phyloP scores from a whole-genome alignment of 139 green algal genomes.

The Chlorella vulgaris region DNA sequence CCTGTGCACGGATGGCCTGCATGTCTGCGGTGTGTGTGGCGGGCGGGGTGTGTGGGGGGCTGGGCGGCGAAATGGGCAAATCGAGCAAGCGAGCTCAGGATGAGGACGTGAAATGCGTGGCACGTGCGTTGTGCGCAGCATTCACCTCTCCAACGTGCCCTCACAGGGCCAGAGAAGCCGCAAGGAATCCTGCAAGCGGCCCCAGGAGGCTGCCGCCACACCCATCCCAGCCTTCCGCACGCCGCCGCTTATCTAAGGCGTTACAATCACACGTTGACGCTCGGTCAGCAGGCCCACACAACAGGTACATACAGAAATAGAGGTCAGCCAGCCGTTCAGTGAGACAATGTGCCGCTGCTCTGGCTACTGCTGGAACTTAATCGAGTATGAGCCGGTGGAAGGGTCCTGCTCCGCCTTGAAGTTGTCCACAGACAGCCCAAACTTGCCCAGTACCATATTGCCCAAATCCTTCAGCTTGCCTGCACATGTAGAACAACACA shows the following conservation, averaged over 20 bases:
- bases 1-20: slow-evolving; percentile 7
- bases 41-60: neutral
- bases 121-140: no score
- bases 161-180: no score
- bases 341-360: neutral
- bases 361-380: slow-evolving; percentile 86
- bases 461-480: slow-evolving; percentile 97
- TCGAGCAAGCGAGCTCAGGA: no score
- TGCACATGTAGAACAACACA: slow-evolving; percentile 24
- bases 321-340: neutral
- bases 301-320: neutral
- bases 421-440: slow-evolving; percentile 95
- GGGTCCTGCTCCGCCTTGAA: slow-evolving; percentile 98
- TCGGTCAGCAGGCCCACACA: neutral
- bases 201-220: no score
- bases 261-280: no score
- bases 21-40: neutral
- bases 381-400: slow-evolving; percentile 86
- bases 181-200: no score
- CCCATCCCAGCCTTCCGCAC: no score
- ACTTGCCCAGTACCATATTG: slow-evolving; percentile 95
- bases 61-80: neutral
- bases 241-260: no score
- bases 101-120: no score
- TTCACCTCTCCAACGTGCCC: no score